Percentiles rank a stretch among this genome's conserved stretches.
Conservation (phyloP, 108 stramenopile genomes). For the Cyclotella kingstonii region DNA sequence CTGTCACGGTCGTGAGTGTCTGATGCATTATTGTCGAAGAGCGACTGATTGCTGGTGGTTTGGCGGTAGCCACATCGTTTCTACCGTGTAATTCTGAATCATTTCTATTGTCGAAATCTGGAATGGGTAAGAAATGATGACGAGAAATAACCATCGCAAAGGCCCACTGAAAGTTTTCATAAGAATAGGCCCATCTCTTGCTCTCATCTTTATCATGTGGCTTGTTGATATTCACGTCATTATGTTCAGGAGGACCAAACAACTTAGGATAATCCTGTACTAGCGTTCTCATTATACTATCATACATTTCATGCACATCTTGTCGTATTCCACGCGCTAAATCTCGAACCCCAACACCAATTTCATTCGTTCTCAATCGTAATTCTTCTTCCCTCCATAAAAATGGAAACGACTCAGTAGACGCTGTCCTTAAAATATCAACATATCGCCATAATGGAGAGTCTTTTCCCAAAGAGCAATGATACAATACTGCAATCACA, state of each 20-base stretch:
- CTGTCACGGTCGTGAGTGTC: conserved; percentile 33
- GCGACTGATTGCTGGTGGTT: not conserved
- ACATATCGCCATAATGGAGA: conserved; percentile 62
- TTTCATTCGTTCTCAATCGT: conserved; percentile 14
- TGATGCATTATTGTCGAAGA: conserved; percentile 22
- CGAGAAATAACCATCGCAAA: conserved; percentile 86
- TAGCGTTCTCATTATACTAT: conserved; percentile 47
- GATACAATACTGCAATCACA: conserved; percentile 72
- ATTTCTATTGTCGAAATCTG: conserved; percentile 60
- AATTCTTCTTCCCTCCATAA: conserved; percentile 57
- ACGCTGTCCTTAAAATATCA: conserved; percentile 44
- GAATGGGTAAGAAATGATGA: conserved; percentile 75
- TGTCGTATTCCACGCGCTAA: conserved; percentile 56
- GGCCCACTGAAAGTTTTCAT: conserved; percentile 77
- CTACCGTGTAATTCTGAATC: too few relatives aligned
- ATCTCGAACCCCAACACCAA: conserved; percentile 47
- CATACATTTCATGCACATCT: conserved; percentile 73
- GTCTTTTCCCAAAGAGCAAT: conserved; percentile 48
- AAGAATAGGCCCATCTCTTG: conserved; percentile 67
- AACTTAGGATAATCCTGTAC: conserved; percentile 52
- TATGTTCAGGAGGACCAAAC: conserved; percentile 48
- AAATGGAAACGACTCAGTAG: conserved; percentile 60
- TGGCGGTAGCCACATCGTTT: not conserved
- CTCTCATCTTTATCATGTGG: conserved; percentile 24
- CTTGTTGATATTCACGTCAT: conserved; percentile 9